phyloP scores from a whole-genome alignment of 192 early-diverging fungal genomes.

The Rhizophagus clarus region DNA sequence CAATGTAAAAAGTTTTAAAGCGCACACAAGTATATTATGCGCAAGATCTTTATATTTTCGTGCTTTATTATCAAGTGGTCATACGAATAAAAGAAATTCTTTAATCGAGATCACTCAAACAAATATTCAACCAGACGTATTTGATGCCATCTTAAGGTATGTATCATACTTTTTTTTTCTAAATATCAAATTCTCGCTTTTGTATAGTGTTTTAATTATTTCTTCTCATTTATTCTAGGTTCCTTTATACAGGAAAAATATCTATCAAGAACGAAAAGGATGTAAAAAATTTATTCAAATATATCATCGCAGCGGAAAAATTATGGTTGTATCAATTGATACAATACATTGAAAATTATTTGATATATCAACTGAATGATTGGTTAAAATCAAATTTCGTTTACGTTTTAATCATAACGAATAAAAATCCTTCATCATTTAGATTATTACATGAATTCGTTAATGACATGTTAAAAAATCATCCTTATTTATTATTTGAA shows the following conservation, averaged over 20 bases:
- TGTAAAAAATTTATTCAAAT: not conserved
- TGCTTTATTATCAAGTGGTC: not conserved
- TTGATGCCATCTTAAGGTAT: slow-evolving; percentile 21
- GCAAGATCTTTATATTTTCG: slow-evolving; percentile 24
- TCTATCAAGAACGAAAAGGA: not conserved
- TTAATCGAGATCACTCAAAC: not conserved
- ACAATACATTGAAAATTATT: not conserved
- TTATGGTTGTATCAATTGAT: slow-evolving; percentile 8
- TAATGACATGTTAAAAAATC: not conserved
- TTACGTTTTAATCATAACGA: not conserved
- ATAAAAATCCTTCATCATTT: not conserved
- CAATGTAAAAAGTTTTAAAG: slow-evolving; percentile 8
- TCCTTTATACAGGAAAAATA: not conserved
- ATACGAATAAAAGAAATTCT: not conserved
- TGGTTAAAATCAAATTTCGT: slow-evolving; percentile 2
- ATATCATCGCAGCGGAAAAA: not conserved
- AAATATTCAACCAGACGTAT: slow-evolving; percentile 21
- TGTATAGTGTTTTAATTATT: not conserved
- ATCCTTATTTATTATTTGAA: not conserved
- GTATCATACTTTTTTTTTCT: not conserved
- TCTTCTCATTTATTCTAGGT: not conserved
- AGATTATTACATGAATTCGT: not conserved
- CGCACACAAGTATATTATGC: slow-evolving; percentile 6
- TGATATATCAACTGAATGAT: not conserved
- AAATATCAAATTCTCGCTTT: not conserved